Conservation (phyloP, 768 basidiomycete species). For the Dendrothele bispora region DNA sequence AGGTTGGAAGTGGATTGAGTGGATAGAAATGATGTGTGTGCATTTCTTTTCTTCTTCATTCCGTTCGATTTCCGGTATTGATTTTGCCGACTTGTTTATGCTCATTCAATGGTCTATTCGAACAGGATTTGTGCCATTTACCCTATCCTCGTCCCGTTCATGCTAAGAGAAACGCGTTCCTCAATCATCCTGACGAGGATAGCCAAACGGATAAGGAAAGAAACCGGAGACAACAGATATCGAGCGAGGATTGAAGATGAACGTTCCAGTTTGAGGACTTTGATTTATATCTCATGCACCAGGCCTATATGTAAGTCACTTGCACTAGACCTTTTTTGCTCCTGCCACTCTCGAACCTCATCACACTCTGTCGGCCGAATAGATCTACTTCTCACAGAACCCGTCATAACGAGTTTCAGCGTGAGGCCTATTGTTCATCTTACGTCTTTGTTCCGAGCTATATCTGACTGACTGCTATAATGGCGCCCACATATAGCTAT, state of each 20-base stretch:
- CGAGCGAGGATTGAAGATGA: constrained; percentile 66
- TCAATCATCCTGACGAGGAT: constrained; percentile 67
- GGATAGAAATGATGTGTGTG: constrained; percentile 67
- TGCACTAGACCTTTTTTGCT: background rate
- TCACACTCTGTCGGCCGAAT: background rate
- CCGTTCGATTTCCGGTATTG: too few species aligned
- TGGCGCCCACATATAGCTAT: too few species aligned
- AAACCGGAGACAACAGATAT: constrained; percentile 64
- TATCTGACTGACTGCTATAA: too few species aligned
- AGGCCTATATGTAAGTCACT: constrained; percentile 65
- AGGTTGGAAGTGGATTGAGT: constrained; percentile 83
- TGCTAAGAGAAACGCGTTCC: constrained; percentile 74
- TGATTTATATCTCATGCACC: constrained; percentile 71
- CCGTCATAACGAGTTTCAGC: constrained; percentile 71
- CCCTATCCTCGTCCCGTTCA: constrained; percentile 45
- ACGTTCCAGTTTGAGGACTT: constrained; percentile 46
- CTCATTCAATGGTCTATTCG: too few species aligned
- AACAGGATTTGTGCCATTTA: constrained; percentile 56
- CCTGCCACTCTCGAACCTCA: too few species aligned
- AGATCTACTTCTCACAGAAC: constrained; percentile 74
- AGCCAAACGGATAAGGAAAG: constrained; percentile 62
- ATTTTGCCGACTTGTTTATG: too few species aligned
- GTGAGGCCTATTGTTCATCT: constrained; percentile 46
- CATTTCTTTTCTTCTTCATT: constrained; percentile 7
- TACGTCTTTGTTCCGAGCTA: background rate